Evolutionary conservation across 2,329 filamentous ascomycete genomes (phyloP), one percentile per base, ranked within the genome.

Genomic region (Cytospora mali): DNA sequence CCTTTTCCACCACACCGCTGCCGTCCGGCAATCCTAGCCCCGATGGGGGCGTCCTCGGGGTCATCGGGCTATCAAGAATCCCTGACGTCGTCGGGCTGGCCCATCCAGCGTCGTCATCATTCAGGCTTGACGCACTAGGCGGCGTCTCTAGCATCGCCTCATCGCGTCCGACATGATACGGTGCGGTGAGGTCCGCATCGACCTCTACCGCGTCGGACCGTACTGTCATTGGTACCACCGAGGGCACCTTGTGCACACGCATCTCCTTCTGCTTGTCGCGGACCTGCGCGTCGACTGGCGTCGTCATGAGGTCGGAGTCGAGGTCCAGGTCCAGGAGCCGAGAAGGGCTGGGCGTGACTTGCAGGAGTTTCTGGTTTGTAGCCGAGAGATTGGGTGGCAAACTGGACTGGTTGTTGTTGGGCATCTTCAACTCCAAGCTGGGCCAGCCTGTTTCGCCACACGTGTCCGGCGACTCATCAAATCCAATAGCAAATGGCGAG

Each of bases 391-490:
- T 23, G 61, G 42, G 13, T 66, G 64, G 23, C 62, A 58, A 35
- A 21, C 52, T 49, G 35, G 57, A 66, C 46, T 53, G 59, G 27
- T 42, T 58, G 13, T 29, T 49, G 29, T 65, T 66, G 3, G 65
- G 65, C 48, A 66, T 59, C 49, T 67, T 65, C 16, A 71, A 65
- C 66, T 67, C 64, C 16, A 71, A 62, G 28, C 67, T 68, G 1
- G 70, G 70, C 70, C 70, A 71, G 11, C 70, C 70, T 3, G 35
- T 49, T 31, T 64, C 62, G 18, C 67, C 66, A 28, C 69, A 66
- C 1, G 69, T 65, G 16, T 67, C 66, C 1, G 61, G 39, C 4
- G 69, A 68, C n/a, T 72, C 69, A 1, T 70, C 70, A 29, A 71
- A 55, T 31, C 72, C 69, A 21, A 72, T 61, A 9, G 67, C 18